These are phyloP conservation scores for Boletus barrowsii DNA, from an alignment of 768 basidiomycete species.

Conservation along the genomic window DNA sequence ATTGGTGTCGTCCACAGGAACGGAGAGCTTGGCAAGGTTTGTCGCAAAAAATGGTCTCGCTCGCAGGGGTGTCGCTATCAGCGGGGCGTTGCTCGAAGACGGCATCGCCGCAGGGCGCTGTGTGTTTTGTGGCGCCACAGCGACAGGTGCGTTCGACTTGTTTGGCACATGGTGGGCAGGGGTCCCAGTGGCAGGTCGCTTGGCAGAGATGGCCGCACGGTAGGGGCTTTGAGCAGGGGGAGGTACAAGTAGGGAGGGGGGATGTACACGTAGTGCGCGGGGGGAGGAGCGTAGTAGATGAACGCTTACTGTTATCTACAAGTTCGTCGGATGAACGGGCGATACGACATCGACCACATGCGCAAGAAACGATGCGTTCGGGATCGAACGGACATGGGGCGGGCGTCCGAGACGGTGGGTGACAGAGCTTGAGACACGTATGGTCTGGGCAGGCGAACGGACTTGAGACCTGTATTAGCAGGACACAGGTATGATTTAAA, in stretches of 20 bases:
- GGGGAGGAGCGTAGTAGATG: slow-evolving; percentile 26
- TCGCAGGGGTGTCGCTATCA: slow-evolving; percentile 32
- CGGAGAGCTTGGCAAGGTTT: slow-evolving; percentile 74
- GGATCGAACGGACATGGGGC: slow-evolving; percentile 75
- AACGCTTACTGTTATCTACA: not conserved
- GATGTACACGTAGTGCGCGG: slow-evolving; percentile 58
- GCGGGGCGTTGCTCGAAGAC: slow-evolving; percentile 9
- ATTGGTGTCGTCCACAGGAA: slow-evolving; percentile 85
- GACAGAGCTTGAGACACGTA: slow-evolving; percentile 69
- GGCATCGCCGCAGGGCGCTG: slow-evolving; percentile 43
- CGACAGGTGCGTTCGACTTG: slow-evolving; percentile 76
- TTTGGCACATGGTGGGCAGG: slow-evolving; percentile 78
- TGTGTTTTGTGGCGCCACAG: slow-evolving; percentile 67
- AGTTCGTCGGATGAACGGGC: slow-evolving; percentile 38
- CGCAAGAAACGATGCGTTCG: slow-evolving; percentile 63
- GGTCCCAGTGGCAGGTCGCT: slow-evolving; percentile 66
- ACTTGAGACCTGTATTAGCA: slow-evolving; percentile 31
- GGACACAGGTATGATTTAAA: not conserved
- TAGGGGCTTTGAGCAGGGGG: slow-evolving; percentile 62
- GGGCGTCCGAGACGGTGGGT: slow-evolving; percentile 60
- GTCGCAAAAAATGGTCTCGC: slow-evolving; percentile 78
- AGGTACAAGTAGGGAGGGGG: slow-evolving; percentile 77
- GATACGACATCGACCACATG: slow-evolving; percentile 63
- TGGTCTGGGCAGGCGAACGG: slow-evolving; percentile 78
- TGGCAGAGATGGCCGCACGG: slow-evolving; percentile 76